Base-by-base conservation (phyloP, 495 filamentous ascomycete genomes). In the Podospora tetraspora region DNA sequence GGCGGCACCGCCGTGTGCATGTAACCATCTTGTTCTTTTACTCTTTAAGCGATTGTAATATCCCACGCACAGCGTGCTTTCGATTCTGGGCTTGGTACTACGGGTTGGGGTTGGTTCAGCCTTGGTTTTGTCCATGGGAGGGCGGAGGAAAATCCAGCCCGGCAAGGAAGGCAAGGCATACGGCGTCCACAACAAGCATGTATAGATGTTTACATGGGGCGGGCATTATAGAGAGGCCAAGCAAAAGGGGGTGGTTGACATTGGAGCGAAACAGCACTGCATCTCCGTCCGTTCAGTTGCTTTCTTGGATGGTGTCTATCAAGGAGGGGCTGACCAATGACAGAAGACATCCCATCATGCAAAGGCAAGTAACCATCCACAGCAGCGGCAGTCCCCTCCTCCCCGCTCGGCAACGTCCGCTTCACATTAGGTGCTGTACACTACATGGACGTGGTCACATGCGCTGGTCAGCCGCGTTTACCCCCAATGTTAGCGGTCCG, bases 1-100 rank as follows among this genome's bases (percentile, higher is more conserved):
- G 71, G 71, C 32, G 66, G 69, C 7, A 67, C 57, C 5, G 62
- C 69, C 10, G 59, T 67, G 57, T 72, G 70, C 59, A 68, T 72
- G 62, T 72, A 66, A 69, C 12, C n/a, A 9, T 29, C 6, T 29
- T 25, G 59, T 27, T 25, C 59, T 29, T 52, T 52, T 52, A 52
- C 43, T 8, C 3, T 6, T 52, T 52, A 52, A 19, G 19, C 2
- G 43, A 52, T n/a, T 52, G 43, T 52, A 52, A 52, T 52, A 52
- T 52, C 16, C 16, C 43, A 2, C 43, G 43, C 43, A n/a, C 16
- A 43, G 43, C 43, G 43, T 52, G 43, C 43, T n/a, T 52, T 52
- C 16, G 19, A n/a, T 52, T 52, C 43, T n/a, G 19, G 43, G 43
- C 19, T n/a, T 8, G 43, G 43, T 52, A n/a, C n/a, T 3, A 52